Evolutionary conservation across 441 rosid genomes (phyloP).

Genomic region (Pelargonium australe): DNA sequence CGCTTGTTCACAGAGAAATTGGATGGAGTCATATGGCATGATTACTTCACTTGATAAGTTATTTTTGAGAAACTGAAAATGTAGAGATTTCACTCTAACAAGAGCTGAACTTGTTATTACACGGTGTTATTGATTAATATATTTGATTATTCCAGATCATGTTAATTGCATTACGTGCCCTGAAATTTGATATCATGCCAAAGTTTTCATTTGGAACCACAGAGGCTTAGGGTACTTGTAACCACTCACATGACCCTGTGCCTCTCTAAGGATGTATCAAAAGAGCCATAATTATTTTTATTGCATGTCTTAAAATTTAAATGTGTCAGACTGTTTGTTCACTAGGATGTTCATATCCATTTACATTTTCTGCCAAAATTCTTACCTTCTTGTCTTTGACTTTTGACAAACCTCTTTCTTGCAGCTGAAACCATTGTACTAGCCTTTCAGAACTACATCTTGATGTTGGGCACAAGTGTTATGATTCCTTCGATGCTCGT

Average conservation of each 20-base stretch:
- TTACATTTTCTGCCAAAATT: neutral
- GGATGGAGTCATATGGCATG: no score
- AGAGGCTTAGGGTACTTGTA: no score
- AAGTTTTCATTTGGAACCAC: no score
- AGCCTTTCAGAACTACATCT: conserved; percentile 69
- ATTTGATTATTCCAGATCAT: neutral
- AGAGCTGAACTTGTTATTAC: neutral
- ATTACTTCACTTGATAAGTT: neutral
- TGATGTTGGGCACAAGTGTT: conserved; percentile 65
- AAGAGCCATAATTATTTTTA: neutral
- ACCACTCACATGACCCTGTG: neutral
- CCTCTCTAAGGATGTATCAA: neutral
- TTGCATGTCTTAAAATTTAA: neutral
- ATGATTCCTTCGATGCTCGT: conserved; percentile 61
- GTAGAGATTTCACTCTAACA: neutral
- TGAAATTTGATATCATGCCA: no score
- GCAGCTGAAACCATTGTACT: conserved; percentile 62
- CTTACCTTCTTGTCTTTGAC: conserved; percentile 13
- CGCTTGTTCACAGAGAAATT: no score
- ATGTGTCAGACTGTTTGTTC: neutral
- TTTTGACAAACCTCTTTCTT: conserved; percentile 18
- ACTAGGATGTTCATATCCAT: neutral
- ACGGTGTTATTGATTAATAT: neutral
- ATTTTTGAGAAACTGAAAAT: neutral
- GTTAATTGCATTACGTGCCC: no score